These are phyloP conservation scores for Ceratocystis ficicola DNA, from an alignment of 2,329 filamentous ascomycete species.

Conservation along the genomic window DNA sequence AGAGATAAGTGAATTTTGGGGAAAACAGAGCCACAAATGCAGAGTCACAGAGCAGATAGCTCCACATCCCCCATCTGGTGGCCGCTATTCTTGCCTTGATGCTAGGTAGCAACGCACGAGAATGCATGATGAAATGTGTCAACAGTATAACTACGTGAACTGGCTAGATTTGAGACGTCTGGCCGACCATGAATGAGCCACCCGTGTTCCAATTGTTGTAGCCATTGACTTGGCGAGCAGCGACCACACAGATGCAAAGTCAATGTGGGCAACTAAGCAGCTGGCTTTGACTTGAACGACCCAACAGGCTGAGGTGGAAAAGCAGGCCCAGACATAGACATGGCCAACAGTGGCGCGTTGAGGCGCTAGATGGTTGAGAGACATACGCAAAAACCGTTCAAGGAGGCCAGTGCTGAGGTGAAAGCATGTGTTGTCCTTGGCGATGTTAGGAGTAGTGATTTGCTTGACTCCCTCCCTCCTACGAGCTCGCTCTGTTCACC, in stretches of 20 bases:
- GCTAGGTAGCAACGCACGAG: not conserved
- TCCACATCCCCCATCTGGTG: not conserved
- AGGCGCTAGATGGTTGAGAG: not conserved
- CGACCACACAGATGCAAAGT: not conserved
- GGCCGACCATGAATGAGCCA: no score
- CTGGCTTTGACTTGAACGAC: no score
- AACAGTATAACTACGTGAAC: not conserved
- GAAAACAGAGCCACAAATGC: not conserved
- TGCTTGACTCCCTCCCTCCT: not conserved
- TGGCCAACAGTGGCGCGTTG: not conserved
- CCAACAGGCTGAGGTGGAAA: not conserved
- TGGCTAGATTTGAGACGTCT: not conserved
- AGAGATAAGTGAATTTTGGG: not conserved
- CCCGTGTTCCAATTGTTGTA: no score
- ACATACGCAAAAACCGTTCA: not conserved
- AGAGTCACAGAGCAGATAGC: not conserved
- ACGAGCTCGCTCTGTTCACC: not conserved
- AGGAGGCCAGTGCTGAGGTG: not conserved
- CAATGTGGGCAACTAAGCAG: not conserved
- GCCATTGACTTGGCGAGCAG: no score
- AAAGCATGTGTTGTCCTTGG: conserved; percentile 4
- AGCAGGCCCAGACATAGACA: not conserved
- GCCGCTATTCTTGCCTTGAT: not conserved
- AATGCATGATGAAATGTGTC: not conserved
- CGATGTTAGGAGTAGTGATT: not conserved